Evolutionary conservation across 495 filamentous ascomycete genomes (phyloP).

Genomic region (Cetradonia linearis): DNA sequence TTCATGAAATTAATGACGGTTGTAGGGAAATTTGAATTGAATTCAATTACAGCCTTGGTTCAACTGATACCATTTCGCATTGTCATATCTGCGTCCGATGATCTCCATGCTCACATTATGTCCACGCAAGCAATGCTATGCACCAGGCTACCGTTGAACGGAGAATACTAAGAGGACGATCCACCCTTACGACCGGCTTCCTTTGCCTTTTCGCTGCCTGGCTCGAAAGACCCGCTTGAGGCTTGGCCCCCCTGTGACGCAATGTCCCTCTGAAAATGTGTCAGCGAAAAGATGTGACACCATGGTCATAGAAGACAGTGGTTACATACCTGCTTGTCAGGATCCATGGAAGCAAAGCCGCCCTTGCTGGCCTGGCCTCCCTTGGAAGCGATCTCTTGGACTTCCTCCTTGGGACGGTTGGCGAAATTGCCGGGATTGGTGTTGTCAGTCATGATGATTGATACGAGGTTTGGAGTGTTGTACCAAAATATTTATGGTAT

Average conservation of each 20-base stretch:
- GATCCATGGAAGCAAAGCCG: constrained; percentile 32
- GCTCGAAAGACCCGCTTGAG: constrained; percentile 39
- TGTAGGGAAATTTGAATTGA: neutral
- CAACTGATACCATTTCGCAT: neutral
- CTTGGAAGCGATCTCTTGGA: constrained; percentile 42
- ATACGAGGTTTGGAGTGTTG: neutral
- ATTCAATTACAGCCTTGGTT: neutral
- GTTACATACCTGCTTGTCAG: constrained; percentile 40
- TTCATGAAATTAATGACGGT: neutral
- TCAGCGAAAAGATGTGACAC: neutral
- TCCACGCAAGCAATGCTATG: neutral
- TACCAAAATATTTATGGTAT: neutral
- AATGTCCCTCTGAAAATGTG: constrained; percentile 27
- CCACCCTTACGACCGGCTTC: constrained; percentile 42
- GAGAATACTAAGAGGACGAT: neutral
- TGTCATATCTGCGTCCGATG: neutral
- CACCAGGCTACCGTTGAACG: neutral
- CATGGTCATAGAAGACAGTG: neutral
- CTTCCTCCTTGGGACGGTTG: constrained; percentile 50
- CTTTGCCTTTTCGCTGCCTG: constrained; percentile 35
- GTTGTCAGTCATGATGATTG: constrained; percentile 29
- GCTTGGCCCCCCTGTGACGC: constrained; percentile 46
- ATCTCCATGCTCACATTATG: neutral
- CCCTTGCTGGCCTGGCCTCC: constrained; percentile 33
- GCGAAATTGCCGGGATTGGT: constrained; percentile 54